Percentiles rank a stretch among this genome's conserved stretches.
Conservation (phyloP, 108 stramenopile species). For the Epipyxis sp. region DNA sequence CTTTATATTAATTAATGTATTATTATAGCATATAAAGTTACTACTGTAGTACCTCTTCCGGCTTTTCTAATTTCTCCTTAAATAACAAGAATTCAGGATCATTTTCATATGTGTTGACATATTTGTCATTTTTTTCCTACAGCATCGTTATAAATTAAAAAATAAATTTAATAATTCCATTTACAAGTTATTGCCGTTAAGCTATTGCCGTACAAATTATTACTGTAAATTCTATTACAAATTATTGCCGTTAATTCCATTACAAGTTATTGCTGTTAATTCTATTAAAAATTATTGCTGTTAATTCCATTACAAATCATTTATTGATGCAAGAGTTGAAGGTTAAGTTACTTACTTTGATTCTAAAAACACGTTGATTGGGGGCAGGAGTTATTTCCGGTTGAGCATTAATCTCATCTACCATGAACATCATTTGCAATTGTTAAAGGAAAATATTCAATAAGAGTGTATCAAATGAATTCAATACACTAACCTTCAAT, state of each 20-base stretch:
- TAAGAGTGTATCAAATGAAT: neutral
- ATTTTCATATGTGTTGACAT: neutral
- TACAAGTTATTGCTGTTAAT: no score
- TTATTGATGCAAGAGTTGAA: no score
- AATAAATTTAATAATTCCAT: neutral
- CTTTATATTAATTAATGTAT: no score
- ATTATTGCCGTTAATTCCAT: no score
- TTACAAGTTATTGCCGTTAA: no score
- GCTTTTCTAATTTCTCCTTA: neutral
- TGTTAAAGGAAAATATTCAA: neutral
- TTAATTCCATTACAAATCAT: no score
- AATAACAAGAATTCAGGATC: neutral
- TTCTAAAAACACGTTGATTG: neutral
- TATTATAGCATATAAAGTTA: no score
- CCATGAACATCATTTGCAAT: neutral
- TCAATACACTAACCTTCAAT: neutral
- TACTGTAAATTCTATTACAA: no score
- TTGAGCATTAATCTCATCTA: neutral
- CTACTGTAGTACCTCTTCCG: no score
- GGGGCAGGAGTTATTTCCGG: neutral
- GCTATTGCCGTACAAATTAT: no score
- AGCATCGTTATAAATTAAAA: neutral
- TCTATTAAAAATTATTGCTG: no score
- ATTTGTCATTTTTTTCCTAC: neutral
- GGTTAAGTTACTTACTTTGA: no score